These are phyloP conservation scores for Rutidosis leptorrhynchoides DNA, from an alignment of 129 eudicot species.

Conservation along the genomic window DNA sequence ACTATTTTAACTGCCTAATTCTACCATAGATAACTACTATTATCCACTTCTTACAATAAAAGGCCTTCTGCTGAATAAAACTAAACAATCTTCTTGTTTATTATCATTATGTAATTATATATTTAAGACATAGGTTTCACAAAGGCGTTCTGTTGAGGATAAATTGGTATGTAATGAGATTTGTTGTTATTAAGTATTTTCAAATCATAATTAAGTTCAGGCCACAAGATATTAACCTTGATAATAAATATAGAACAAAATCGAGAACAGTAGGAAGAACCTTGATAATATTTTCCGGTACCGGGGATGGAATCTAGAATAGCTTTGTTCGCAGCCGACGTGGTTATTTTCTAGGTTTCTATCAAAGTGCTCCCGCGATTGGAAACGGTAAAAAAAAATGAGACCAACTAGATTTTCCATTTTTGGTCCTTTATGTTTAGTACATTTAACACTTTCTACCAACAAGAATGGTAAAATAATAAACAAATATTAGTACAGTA, in stretches of 20 bases:
- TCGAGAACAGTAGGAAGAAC: neutral
- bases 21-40: no score
- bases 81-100: no score
- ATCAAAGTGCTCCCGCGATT: neutral
- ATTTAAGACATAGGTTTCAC: neutral
- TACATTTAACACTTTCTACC: neutral
- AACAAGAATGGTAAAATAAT: neutral
- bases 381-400: neutral
- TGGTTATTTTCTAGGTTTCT: neutral
- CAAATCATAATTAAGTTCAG: neutral
- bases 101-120: no score
- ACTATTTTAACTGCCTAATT: neutral
- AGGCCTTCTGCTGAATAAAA: no score
- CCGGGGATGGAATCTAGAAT: neutral
- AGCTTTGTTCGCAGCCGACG: slow-evolving; percentile 8
- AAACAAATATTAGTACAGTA: no score
- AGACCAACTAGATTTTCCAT: neutral
- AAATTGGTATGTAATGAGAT: neutral
- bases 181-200: neutral
- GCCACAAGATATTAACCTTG: neutral
- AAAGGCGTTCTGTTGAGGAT: neutral
- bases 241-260: neutral
- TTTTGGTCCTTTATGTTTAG: neutral
- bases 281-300: neutral
- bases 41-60: no score